A percentile compares a stretch with the other conserved stretches of the same genome.
Evolutionary conservation across 768 basidiomycete genomes (phyloP).

Genomic region (Xerocomellus dryophilus): DNA sequence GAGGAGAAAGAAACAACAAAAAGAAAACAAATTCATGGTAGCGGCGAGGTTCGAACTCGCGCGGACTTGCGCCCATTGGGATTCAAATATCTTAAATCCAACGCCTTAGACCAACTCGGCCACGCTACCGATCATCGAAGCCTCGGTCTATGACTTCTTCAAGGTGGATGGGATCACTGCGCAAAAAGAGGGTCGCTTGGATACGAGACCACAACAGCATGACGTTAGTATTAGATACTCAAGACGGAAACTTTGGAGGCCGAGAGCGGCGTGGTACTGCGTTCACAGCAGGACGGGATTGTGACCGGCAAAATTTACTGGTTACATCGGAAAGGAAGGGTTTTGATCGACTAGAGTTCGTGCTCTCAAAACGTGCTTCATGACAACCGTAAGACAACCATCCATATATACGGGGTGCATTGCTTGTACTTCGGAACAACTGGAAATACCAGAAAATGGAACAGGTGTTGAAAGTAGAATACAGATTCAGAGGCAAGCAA

Average conservation of each 20-base stretch:
- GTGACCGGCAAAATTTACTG: not conserved
- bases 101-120: slow-evolving; percentile 91
- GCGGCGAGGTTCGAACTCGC: slow-evolving; percentile 92
- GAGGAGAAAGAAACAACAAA: not conserved
- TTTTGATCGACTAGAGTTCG: not conserved
- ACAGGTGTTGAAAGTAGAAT: slow-evolving; percentile 22
- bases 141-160: not conserved
- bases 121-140: slow-evolving; percentile 52
- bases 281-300: not conserved
- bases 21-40: slow-evolving; percentile 44
- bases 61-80: slow-evolving; percentile 82
- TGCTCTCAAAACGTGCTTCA: not conserved
- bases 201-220: not conserved
- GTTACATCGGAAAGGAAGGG: not conserved
- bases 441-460: not conserved
- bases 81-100: slow-evolving; percentile 80
- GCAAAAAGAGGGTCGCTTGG: not conserved
- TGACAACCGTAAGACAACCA: slow-evolving; percentile 2
- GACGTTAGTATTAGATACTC: not conserved
- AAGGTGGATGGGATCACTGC: not conserved
- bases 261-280: not conserved
- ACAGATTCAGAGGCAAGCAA: slow-evolving; percentile 25
- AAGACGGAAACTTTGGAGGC: not conserved
- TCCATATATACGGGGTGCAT: slow-evolving; percentile 19
- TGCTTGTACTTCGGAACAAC: slow-evolving; percentile 18